These are phyloP conservation scores for Acanthamoeba culbertsoni DNA, from an alignment of 208 protist genomes.

Conservation along the genomic window DNA sequence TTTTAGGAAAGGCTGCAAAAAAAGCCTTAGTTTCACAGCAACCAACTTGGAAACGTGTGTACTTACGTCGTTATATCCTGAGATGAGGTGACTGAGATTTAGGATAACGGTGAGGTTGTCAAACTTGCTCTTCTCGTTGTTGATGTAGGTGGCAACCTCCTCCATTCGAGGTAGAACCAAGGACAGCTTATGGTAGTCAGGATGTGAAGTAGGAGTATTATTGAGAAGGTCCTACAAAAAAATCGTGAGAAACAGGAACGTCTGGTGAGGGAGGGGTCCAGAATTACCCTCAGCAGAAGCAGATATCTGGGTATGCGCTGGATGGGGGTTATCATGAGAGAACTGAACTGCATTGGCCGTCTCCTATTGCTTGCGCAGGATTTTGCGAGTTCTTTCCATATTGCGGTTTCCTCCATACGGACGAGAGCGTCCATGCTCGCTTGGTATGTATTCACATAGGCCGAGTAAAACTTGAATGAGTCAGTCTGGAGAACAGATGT, in stretches of 20 bases:
- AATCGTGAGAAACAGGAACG: no score
- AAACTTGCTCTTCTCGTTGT: constrained; percentile 45
- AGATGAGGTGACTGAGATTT: constrained; percentile 13
- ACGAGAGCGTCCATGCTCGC: not conserved
- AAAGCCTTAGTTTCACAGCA: not conserved
- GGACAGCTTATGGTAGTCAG: not conserved
- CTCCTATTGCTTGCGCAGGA: not conserved
- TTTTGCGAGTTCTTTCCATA: not conserved
- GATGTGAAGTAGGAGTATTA: not conserved
- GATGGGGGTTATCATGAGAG: not conserved
- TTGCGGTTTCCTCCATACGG: not conserved
- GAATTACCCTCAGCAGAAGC: not conserved
- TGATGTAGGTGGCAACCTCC: constrained; percentile 54
- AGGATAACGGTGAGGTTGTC: constrained; percentile 53
- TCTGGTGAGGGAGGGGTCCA: no score
- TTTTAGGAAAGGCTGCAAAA: not conserved
- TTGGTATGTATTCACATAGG: constrained; percentile 7
- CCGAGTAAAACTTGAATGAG: constrained; percentile 41
- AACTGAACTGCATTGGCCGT: not conserved
- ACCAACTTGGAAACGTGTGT: not conserved
- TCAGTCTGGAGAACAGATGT: not conserved
- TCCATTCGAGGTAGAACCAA: not conserved
- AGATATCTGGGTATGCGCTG: not conserved
- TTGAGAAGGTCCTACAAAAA: constrained; percentile 53
- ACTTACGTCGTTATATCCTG: not conserved